Evolutionary conservation across 192 early-diverging fungal genomes (phyloP), one percentile per base, ranked within the genome.

Genomic region (Kappamyces sp.): DNA sequence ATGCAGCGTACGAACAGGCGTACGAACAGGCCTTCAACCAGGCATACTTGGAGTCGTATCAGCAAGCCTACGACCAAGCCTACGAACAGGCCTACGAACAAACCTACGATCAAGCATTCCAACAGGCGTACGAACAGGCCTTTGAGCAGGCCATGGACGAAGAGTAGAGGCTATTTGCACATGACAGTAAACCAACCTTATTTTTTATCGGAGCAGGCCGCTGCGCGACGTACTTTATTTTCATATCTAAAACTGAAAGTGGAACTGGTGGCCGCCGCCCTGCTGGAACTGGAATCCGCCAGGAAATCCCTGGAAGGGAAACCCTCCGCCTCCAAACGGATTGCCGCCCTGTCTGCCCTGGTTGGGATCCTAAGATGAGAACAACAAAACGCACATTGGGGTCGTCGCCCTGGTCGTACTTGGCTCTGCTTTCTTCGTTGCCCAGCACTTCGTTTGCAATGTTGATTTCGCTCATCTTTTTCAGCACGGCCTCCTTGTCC

Each of bases 381-480:
- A 47, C 54, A 69, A 52, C 36, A 52, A 62, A 32, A 39, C 71
- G 62, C 45, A 75, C 77, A 49, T 79, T 77, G 12, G 78, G 78
- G 61, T 80, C 78, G n/a, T 78, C 70, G 6, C 78, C 78, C 49
- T 69, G 75, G 62, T 80, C 78, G 47, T 74, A 57, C 51, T 61
- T 59, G 61, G 71, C 43, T 49, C 74, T 71, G 47, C 37, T 36
- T 54, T 67, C 74, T 33, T 78, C 75, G 57, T 80, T 68, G 29
- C 54, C 69, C 29, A 80, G 72, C 1, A 94, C 85, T 77, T 93
- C 88, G 69, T 94, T 91, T 2, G 96, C 94, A 63, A 86, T 80
- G 62, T 98, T 96, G 59, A 98, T 87, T 14, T 88, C 86, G 12
- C 86, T 80, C 92, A 96, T 96, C 78, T 91, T 93, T 64, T 75